Percentiles rank a stretch among this genome's conserved stretches.
Evolutionary conservation across 106 monocot species (phyloP).

Genomic region (Amphibolis antarctica): DNA sequence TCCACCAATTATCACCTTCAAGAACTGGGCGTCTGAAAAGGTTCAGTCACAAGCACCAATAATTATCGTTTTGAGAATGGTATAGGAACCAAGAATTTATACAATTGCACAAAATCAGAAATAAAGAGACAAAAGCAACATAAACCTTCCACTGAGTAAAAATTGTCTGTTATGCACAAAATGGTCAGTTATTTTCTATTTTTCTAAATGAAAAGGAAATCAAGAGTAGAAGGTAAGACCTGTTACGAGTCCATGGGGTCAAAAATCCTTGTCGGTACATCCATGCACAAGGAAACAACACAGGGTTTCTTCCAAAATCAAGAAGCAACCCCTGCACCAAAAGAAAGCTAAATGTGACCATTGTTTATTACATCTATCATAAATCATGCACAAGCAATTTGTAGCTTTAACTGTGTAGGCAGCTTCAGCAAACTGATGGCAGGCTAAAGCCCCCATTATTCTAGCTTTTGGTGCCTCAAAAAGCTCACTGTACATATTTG

Average conservation of each 20-base stretch:
- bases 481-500: conserved; percentile 25
- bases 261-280: conserved; percentile 83
- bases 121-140: neutral
- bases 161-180: neutral
- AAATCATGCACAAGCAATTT: neutral
- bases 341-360: neutral
- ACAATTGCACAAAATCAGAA: neutral
- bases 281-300: conserved; percentile 90
- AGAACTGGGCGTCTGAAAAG: conserved; percentile 60
- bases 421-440: conserved; percentile 95
- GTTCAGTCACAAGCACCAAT: neutral
- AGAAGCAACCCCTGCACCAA: conserved; percentile 72
- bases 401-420: conserved; percentile 63
- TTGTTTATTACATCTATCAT: neutral
- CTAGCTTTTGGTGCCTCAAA: conserved; percentile 43
- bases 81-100: neutral
- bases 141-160: neutral
- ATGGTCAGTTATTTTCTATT: neutral
- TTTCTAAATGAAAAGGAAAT: neutral
- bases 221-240: conserved; percentile 19
- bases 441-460: conserved; percentile 52
- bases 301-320: conserved; percentile 94
- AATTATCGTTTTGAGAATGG: neutral
- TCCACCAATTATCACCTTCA: conserved; percentile 99
- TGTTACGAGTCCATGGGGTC: conserved; percentile 79